Percentiles rank a stretch among this genome's conserved stretches.
Conservation (phyloP, 192 early-diverging fungal species). For the Linderina pennispora region DNA sequence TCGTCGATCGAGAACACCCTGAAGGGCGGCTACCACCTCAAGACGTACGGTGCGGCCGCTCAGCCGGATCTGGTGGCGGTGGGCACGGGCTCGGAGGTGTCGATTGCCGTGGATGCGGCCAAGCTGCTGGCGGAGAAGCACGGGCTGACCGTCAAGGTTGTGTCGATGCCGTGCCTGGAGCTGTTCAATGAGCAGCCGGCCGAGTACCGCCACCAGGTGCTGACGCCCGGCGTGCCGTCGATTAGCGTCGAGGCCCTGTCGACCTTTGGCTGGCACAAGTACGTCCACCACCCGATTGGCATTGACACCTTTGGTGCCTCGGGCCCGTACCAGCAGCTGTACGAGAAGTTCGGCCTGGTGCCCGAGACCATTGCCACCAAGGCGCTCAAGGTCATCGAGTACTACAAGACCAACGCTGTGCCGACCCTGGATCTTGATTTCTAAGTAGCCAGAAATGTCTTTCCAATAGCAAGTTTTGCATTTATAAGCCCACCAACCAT, state of each 20-base stretch:
- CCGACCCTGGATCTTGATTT: constrained; percentile 37
- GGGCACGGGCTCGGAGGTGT: constrained; percentile 90
- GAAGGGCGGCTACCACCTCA: constrained; percentile 83
- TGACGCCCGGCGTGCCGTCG: constrained; percentile 73
- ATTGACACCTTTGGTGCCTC: constrained; percentile 87
- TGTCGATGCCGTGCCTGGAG: constrained; percentile 91
- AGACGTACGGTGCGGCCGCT: constrained; percentile 50
- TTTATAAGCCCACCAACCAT: no score
- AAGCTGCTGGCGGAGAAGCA: constrained; percentile 55
- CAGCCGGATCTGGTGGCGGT: constrained; percentile 69
- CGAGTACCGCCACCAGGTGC: constrained; percentile 78
- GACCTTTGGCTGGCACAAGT: constrained; percentile 89
- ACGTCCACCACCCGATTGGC: constrained; percentile 81
- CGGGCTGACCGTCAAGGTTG: constrained; percentile 64
- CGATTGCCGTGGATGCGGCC: constrained; percentile 82
- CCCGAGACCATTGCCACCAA: constrained; percentile 66
- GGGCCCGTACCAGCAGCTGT: constrained; percentile 77
- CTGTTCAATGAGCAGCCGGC: constrained; percentile 79
- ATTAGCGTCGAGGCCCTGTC: constrained; percentile 82
- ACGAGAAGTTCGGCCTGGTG: constrained; percentile 80
- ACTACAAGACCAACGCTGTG: constrained; percentile 55
- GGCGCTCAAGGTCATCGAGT: constrained; percentile 70
- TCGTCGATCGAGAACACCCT: constrained; percentile 73
- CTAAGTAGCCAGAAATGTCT: no score
- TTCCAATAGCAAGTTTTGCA: no score